Evolutionary conservation across 2,329 filamentous ascomycete species (phyloP), one percentile per base, ranked within the genome.

Genomic region (Microsporum canis): DNA sequence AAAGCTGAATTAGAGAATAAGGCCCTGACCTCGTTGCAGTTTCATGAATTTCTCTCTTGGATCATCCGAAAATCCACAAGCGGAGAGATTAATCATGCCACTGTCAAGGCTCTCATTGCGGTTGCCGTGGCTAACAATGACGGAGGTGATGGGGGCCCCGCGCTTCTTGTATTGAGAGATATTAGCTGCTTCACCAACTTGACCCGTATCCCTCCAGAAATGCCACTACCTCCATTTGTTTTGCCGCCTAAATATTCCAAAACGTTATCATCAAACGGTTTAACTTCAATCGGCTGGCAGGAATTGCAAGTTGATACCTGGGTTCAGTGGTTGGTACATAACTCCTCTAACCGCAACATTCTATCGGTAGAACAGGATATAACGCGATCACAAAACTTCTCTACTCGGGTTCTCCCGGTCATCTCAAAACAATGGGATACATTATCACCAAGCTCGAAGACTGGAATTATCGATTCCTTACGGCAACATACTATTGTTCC

Each of bases 401-500:
- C 92, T 5, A 79, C 84, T 0, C 86, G 89, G 65, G 82, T 96
- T 7, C 79, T 99, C 36, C 83, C 84, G 1, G 82, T 96, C 0
- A 70, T 96, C 23, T 95, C 92, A 1, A 96, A 92, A 70, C 86
- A 88, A 65, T 99, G 91, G 90, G 92, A 97, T 57, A 82, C 82
- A n/a, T 74, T 95, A 14, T 87, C 84, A 64, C 78, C 78, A 51
- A 77, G 77, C 2, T 85, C 86, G 1, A 94, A 87, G 71, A 78
- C 81, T 17, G 83, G 82, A 0, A 79, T 95, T 3, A 76, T 83
- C 5, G 77, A 82, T 14, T 74, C 90, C 3, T 77, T 97, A 2
- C 82, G 84, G 59, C 77, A 81, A 1, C 80, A 87, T 57, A 82
- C 89, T 0, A 82, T 95, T 33, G 89, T 99, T 70, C 94, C 94